phyloP scores from a whole-genome alignment of 495 filamentous ascomycete species.

The Trichoderma asperelloides region DNA sequence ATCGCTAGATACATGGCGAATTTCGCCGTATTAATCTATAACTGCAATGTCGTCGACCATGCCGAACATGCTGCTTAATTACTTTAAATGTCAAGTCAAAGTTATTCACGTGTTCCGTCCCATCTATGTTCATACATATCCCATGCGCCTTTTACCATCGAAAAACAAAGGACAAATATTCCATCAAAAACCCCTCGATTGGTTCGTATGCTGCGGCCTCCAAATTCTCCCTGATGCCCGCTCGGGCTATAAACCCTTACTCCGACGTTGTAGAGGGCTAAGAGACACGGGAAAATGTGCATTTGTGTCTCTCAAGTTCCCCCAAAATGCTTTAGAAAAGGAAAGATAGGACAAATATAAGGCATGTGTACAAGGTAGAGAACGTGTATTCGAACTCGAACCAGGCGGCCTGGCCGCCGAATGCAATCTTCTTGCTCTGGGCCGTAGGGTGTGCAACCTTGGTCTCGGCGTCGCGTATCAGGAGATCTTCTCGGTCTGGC shows the following conservation, averaged over 20 bases:
- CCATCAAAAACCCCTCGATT: neutral
- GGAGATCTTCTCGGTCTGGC: constrained; percentile 34
- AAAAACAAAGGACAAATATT: neutral
- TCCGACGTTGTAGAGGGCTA: neutral
- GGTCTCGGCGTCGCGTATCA: constrained; percentile 36
- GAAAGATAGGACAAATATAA: constrained; percentile 37
- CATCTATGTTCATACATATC: constrained; percentile 1
- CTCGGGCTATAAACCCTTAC: neutral
- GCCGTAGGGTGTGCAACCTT: constrained; percentile 35
- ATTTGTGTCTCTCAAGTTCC: neutral
- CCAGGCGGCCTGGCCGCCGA: constrained; percentile 32
- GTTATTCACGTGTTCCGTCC: neutral
- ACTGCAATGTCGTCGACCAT: neutral
- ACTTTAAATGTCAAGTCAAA: neutral
- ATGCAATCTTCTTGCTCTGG: constrained; percentile 35
- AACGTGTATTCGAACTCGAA: constrained; percentile 34
- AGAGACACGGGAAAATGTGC: neutral
- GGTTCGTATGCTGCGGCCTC: neutral
- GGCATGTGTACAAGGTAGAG: constrained; percentile 27
- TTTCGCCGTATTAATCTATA: constrained; percentile 8
- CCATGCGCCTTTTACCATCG: constrained; percentile 1
- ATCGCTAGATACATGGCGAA: constrained; percentile 1
- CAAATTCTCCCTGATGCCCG: neutral
- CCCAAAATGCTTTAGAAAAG: constrained; percentile 1
- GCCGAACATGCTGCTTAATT: neutral